Evolutionary conservation across 2,329 filamentous ascomycete genomes (phyloP).

Genomic region (Verticillium albo-atrum): DNA sequence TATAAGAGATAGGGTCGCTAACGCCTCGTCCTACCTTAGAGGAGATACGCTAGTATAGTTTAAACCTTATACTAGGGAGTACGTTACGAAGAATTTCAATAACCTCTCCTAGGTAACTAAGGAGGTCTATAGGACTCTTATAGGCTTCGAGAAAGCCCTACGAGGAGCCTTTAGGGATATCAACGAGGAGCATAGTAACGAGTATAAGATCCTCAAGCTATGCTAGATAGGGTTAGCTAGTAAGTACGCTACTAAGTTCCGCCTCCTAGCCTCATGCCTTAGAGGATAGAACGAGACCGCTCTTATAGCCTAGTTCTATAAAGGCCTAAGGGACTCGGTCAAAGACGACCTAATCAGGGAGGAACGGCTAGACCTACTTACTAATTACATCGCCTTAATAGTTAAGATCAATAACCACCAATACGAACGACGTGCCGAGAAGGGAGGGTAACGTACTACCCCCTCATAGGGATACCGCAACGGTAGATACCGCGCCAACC

Average conservation of each 20-base stretch:
- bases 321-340: neutral
- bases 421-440: neutral
- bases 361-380: neutral
- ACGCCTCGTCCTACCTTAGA: too few species aligned
- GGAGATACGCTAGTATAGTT: too few species aligned
- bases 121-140: neutral
- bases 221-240: neutral
- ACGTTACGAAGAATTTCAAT: neutral
- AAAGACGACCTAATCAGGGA: neutral
- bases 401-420: neutral
- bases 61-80: neutral
- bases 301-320: neutral
- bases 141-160: neutral
- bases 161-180: neutral
- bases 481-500: too few species aligned
- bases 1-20: too few species aligned
- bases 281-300: neutral
- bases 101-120: neutral
- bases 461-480: too few species aligned
- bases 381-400: neutral
- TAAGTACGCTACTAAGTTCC: neutral
- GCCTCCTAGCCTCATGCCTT: neutral
- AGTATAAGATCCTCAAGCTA: neutral
- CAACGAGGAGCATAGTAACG: neutral
- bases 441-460: too few species aligned